Evolutionary conservation across 1,284 basidiomycete species (phyloP), one percentile per base, ranked within the genome.

Genomic region (Golubevia sp.): DNA sequence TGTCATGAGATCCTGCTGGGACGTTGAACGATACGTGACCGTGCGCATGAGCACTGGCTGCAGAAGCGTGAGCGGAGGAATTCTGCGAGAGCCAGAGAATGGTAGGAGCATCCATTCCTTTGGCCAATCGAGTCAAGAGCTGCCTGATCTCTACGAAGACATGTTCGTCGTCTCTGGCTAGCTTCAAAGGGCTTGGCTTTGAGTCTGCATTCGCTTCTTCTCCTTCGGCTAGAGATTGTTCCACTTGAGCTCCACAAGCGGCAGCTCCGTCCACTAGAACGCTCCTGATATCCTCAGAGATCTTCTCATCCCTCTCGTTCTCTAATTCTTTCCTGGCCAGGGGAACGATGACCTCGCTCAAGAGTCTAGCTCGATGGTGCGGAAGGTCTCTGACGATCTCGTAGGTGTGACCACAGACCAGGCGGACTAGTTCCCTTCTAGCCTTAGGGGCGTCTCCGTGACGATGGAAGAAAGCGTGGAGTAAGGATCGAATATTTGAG

Each of bases 391-490:
- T 71, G 5, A 83, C 76, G 2, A 69, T 67, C 27, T 72, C 67
- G 63, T 79, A 83, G 49, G 76, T 77, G 50, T 79, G 66, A 23
- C 74, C 69, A 26, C 80, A 77, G 24, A 79, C 52, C n/a, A 83
- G 70, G 23, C 64, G 58, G 4, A 70, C 70, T 2, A 77, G 66
- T 21, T 73, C 64, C 25, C 61, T 56, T n/a, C 77, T 67, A n/a
- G 77, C 67, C 2, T 54, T 27, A 11, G 67, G 59, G 7, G 64
- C 54, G 8, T 26, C 49, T 25, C 54, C 76, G 49, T 60, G 59
- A 21, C 76, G 68, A 34, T 77, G 67, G 64, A 74, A 79, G 49
- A 82, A 76, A 0, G 77, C 79, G 34, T 74, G 63, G 38, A 82
- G 56, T 1, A 83, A 72, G 7, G 64, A 61, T 8, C 68, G 64